These are phyloP conservation scores for Zygosaccharomyces pseudobailii DNA, from an alignment of 1,139 yeast species.

Conservation along the genomic window DNA sequence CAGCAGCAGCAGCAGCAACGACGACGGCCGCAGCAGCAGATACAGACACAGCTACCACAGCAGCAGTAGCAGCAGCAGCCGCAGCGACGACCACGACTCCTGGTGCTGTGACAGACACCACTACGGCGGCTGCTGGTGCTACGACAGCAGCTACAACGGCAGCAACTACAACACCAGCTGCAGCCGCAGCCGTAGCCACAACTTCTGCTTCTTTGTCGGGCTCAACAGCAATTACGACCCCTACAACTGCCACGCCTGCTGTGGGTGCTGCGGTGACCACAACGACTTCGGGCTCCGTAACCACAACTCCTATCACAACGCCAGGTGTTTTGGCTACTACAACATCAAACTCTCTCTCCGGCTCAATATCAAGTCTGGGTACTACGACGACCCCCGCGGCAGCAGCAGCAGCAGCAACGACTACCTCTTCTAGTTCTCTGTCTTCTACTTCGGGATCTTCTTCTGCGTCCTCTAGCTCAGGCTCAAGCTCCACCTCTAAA, in stretches of 20 bases:
- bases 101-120: conserved; percentile 13
- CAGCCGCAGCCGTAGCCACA: conserved; percentile 10
- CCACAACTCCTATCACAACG: conserved; percentile 8
- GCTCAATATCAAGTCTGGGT: not conserved
- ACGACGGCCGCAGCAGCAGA: conserved; percentile 3
- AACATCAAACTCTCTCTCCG: not conserved
- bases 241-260: conserved; percentile 4
- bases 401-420: conserved; percentile 3
- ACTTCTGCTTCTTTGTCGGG: not conserved
- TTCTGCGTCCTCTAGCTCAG: conserved; percentile 1
- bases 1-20: not conserved
- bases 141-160: conserved; percentile 10
- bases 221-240: conserved; percentile 4
- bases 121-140: conserved; percentile 11
- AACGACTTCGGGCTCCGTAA: not conserved
- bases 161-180: conserved; percentile 5
- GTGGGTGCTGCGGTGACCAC: conserved; percentile 6
- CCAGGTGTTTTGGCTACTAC: conserved; percentile 6
- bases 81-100: conserved; percentile 11
- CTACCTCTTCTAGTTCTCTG: not conserved
- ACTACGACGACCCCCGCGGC: conserved; percentile 9
- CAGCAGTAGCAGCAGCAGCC: conserved; percentile 12
- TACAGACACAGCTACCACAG: conserved; percentile 3
- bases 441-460: not conserved
- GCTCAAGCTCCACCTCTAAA: not conserved